phyloP scores from a whole-genome alignment of 2,329 filamentous ascomycete genomes.

The Epichloe elymi region DNA sequence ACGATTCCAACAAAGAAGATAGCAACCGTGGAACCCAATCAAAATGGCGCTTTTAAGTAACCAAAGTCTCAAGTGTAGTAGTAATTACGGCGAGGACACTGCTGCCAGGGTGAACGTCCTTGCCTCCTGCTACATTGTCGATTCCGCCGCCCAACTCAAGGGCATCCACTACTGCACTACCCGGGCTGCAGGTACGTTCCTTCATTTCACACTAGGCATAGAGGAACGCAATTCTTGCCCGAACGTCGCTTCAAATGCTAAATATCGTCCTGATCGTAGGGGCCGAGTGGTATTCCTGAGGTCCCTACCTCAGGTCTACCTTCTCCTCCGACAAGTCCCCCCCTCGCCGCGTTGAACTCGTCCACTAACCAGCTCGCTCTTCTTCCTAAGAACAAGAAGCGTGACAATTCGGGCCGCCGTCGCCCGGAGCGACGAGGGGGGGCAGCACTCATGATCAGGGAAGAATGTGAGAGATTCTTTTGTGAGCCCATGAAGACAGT shows the following conservation, averaged over 20 bases:
- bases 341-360: conserved; percentile 62
- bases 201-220: not conserved
- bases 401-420: conserved; percentile 25
- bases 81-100: conserved; percentile 62
- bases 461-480: conserved; percentile 99
- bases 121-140: conserved; percentile 83
- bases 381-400: conserved; percentile 41
- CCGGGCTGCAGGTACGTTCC: conserved; percentile 56
- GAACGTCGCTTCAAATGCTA: not conserved
- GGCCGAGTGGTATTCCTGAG: conserved; percentile 93
- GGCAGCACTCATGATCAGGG: conserved; percentile 92
- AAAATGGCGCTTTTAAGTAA: conserved; percentile 59
- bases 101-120: conserved; percentile 60
- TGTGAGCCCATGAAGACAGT: conserved; percentile 87
- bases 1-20: conserved; percentile 7
- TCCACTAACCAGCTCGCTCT: conserved; percentile 50
- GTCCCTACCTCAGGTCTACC: conserved; percentile 73
- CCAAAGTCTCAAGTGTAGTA: conserved; percentile 55
- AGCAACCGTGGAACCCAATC: conserved; percentile 14
- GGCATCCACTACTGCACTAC: conserved; percentile 95
- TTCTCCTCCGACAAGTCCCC: conserved; percentile 77
- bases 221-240: not conserved
- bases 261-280: conserved; percentile 29
- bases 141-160: conserved; percentile 57
- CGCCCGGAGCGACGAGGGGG: conserved; percentile 57